Evolutionary conservation across 2,329 filamentous ascomycete genomes (phyloP), one percentile per base, ranked within the genome.

Genomic region (Trichoderma sp.): DNA sequence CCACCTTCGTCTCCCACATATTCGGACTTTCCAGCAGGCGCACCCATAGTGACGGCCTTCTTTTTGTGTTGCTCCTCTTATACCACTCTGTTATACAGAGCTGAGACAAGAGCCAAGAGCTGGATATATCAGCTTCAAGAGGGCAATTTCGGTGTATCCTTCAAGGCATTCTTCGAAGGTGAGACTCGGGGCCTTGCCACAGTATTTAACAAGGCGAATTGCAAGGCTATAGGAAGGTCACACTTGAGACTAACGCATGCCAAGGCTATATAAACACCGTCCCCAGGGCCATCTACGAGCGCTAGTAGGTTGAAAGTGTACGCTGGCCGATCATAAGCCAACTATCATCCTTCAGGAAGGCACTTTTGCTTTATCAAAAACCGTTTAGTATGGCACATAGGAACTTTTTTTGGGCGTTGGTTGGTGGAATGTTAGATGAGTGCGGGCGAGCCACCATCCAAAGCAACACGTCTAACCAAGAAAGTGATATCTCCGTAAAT

Each of bases 371-470:
- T 64, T 29, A 19, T 40, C 14, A 27, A 16, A 24, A 21, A 16
- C 27, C 29, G 33, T 64, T 64, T 49, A 49, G 33, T 49, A 55
- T 55, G 16, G 47, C 29, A 49, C 31, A 29, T 55, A 21, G 61
- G 61, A 64, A 64, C 61, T 55, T 64, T 63, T 63, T 63, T 64
- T 40, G 40, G 35, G 61, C 11, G 31, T 33, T 53, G 24, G 33
- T 55, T 40, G 61, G 21, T 33, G 55, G 47, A 64, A 55, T n/a
- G 14, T 40, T 31, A 33, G 47, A 64, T 49, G 19, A 55, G 37
- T 40, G 61, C 61, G 47, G 60, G 61, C 52, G 24, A 35, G 40
- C 16, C 61, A 49, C 61, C 33, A 49, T 64, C 16, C 24, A 21
- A 19, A 29, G 40, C 49, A 27, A 40, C 19, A 55, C 4, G 47